Evolutionary conservation across 2,329 filamentous ascomycete species (phyloP), one percentile per base, ranked within the genome.

Genomic region (Chrysosphaeria jannelii): DNA sequence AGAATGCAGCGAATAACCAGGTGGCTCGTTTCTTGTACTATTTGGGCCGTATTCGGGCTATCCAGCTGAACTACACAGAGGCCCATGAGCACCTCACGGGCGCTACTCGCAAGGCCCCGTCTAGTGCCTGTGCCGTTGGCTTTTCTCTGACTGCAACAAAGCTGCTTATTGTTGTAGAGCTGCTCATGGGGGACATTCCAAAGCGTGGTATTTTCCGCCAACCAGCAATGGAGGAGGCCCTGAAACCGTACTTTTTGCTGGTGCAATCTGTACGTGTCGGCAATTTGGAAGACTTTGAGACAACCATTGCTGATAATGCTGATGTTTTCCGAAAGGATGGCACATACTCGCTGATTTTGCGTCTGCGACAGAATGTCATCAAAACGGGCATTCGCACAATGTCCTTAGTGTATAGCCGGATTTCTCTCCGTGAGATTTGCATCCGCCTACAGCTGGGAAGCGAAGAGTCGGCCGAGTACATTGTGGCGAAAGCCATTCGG

Each of bases 351-450:
- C 57, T 97, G 27, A 88, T 93, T 36, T 59, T 93, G 31, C 79
- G 85, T 31, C 57, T 97, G 30, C 68, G 85, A 35, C 85, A 97
- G 47, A 97, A 97, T 41, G 85, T 97, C 39, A 93, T 97, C 62
- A 90, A 90, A 56, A 97, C 85, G 4, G 85, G 85, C 33, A 90
- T 97, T 32, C 76, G 85, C 35, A 91, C 93, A 78, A 89, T 97
- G 63, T 93, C 81, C 19, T 55, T 97, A 32, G 90, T 79, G 11
- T 97, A 97, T 52, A 90, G 81, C 29, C 74, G 81, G 31, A 97
- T 97, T 39, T 91, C 81, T 2, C 59, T 97, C 26, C 70, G 85
- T 28, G 85, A 97, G 41, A 97, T 97, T 35, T 97, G 85, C 50
- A 78, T 93, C 28, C 74, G 85, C 22, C 57, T 97, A 23, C 78